A percentile compares a stretch with the other conserved stretches of the same genome.
These are phyloP conservation scores for Colletotrichum plurivorum DNA, from an alignment of 2,329 filamentous ascomycete genomes.

Conservation along the genomic window DNA sequence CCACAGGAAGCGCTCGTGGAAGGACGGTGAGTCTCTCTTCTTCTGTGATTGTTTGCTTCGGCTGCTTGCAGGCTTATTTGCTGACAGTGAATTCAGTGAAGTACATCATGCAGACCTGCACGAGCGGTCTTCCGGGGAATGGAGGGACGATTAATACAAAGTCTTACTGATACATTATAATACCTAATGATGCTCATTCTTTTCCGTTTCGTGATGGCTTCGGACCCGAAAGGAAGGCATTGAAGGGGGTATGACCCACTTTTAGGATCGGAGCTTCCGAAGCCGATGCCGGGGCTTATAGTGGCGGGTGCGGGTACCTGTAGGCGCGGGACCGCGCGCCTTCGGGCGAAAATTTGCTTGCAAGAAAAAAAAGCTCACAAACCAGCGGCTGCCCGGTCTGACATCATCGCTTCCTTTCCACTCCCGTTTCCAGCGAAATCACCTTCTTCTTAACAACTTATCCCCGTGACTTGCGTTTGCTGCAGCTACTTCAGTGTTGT, in stretches of 20 bases:
- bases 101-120: conserved; percentile 32
- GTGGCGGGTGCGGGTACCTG: too few species aligned
- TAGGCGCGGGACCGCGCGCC: conserved; percentile 23
- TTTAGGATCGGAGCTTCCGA: conserved; percentile 30
- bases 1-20: conserved; percentile 28
- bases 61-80: not conserved
- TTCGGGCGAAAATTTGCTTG: conserved; percentile 37
- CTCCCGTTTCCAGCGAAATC: not conserved
- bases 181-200: not conserved
- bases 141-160: not conserved
- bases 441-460: not conserved
- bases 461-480: not conserved
- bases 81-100: conserved; percentile 7
- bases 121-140: conserved; percentile 14
- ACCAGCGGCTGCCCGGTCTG: conserved; percentile 11
- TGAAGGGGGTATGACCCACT: not conserved
- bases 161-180: not conserved
- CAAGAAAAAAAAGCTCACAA: conserved; percentile 1
- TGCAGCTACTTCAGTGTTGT: too few species aligned
- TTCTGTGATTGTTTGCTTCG: too few species aligned
- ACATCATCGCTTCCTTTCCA: conserved; percentile 28
- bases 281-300: conserved; percentile 27
- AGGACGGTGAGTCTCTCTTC: conserved; percentile 15
- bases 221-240: conserved; percentile 10
- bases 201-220: not conserved